Percentiles rank a stretch among this genome's conserved stretches.
These are phyloP conservation scores for Kodamaea suecica DNA, from an alignment of 1,139 yeast species.

Conservation along the genomic window DNA sequence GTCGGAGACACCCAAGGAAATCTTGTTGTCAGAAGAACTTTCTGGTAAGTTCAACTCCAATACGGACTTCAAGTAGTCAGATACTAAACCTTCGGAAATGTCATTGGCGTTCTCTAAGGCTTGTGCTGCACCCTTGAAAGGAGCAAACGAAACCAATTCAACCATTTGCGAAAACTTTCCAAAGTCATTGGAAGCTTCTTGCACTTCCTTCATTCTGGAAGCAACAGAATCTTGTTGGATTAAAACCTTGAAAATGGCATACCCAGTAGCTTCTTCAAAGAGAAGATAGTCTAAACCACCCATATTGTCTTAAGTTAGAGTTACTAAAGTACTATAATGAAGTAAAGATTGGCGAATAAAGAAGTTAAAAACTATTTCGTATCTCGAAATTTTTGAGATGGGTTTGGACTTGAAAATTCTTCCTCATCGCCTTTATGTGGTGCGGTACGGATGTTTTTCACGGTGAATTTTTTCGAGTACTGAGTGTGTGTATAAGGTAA, in stretches of 20 bases:
- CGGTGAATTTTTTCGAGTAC: too few species aligned
- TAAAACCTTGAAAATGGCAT: constrained; percentile 91
- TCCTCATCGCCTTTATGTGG: constrained; percentile 22
- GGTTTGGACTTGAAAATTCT: constrained; percentile 15
- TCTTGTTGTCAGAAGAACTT: constrained; percentile 63
- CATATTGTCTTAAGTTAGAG: constrained; percentile 23
- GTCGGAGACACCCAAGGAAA: constrained; percentile 85
- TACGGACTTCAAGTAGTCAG: constrained; percentile 85
- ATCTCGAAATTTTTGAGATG: constrained; percentile 6
- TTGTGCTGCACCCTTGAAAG: constrained; percentile 98
- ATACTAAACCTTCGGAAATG: constrained; percentile 93
- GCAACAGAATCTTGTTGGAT: constrained; percentile 95
- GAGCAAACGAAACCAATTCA: constrained; percentile 93
- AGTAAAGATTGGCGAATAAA: too few species aligned
- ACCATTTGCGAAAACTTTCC: constrained; percentile 88
- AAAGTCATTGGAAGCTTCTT: constrained; percentile 84
- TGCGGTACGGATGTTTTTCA: too few species aligned
- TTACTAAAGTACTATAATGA: constrained; percentile 2
- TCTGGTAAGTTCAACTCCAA: constrained; percentile 91
- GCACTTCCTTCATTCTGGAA: constrained; percentile 89
- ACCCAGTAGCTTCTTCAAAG: constrained; percentile 98
- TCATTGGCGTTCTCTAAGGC: constrained; percentile 98
- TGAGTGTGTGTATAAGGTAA: too few species aligned
- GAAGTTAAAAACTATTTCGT: too few species aligned
- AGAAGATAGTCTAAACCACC: constrained; percentile 86